Percentiles rank a stretch among this genome's conserved stretches.
These are phyloP conservation scores for Aspergillus quadricinctus DNA, from an alignment of 2,329 filamentous ascomycete genomes.

Conservation along the genomic window DNA sequence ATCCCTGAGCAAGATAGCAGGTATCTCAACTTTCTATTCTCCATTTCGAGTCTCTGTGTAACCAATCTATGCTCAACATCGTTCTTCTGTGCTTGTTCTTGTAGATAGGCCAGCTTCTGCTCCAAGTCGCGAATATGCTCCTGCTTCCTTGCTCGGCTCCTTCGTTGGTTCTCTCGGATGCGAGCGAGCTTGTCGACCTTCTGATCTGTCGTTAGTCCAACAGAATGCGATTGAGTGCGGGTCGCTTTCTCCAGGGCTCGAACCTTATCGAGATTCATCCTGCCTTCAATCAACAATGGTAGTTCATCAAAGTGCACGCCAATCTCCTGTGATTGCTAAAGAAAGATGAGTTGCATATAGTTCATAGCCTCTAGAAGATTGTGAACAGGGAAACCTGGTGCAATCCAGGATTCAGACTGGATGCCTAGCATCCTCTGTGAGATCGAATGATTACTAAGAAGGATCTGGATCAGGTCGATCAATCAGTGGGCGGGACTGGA, in stretches of 20 bases:
- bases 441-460: too few species aligned
- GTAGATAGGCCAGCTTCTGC: conserved; percentile 24
- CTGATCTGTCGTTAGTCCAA: conserved; percentile 8
- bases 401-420: background rate
- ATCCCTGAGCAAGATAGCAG: conserved; percentile 25
- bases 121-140: conserved; percentile 35
- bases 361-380: background rate
- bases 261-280: conserved; percentile 11
- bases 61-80: conserved; percentile 33
- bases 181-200: conserved; percentile 36
- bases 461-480: background rate
- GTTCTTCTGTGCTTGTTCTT: conserved; percentile 25
- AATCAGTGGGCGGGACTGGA: background rate
- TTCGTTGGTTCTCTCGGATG: conserved; percentile 37
- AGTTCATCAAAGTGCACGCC: background rate
- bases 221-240: background rate
- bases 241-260: background rate
- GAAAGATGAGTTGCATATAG: background rate
- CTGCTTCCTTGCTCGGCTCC: conserved; percentile 33
- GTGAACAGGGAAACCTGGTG: background rate
- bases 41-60: conserved; percentile 29
- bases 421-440: too few species aligned
- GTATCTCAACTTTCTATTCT: conserved; percentile 28
- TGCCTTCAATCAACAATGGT: background rate
- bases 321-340: background rate